Base-by-base conservation (phyloP, 352 stramenopile genomes). In the Phytophthora capsici region DNA sequence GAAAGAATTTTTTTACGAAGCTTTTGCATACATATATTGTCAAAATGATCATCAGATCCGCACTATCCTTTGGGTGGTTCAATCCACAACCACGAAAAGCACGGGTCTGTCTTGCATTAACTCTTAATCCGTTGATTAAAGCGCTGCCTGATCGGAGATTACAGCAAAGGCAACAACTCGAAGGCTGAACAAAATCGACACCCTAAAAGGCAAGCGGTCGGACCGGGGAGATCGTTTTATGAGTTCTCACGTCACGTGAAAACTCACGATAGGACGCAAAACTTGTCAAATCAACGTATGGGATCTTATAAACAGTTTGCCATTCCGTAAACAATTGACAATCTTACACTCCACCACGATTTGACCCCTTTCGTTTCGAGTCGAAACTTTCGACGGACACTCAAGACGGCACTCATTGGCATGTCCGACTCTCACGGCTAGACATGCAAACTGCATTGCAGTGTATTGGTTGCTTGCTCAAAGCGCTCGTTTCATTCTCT, bases 211-310 rank as follows among this genome's bases (percentile, higher is more conserved):
- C 44, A 26, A 50, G 23, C 43, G 17, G 8, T 34, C 2, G 22
- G 41, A 48, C 19, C n/a, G n/a, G n/a, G n/a, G n/a, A 28, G 25
- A 28, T 25, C 22, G 44, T 50, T 36, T 55, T 32, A 6, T 8
- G 19, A 19, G 17, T 28, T 13, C 37, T 48, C 44, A 61, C 53
- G 53, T 52, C 53, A 52, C 26, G 12, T 10, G 10, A 4, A 30
- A 19, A 36, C 22, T 47, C 49, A 23, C n/a, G 32, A 46, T 46
- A 46, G 34, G 13, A n/a, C 32, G 22, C 16, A 57, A 13, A 46
- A 19, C 48, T 44, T 57, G 36, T 48, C 55, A 55, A 63, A 63
- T 63, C 55, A 49, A 63, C 55, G 54, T 47, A 44, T 55, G 54
- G 30, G 6, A 40, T 63, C 44, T 40, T 48, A 8, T 36, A 48